These are phyloP conservation scores for Xenosphaeropsis pyriputrescens DNA, from an alignment of 2,329 filamentous ascomycete genomes.

Conservation along the genomic window DNA sequence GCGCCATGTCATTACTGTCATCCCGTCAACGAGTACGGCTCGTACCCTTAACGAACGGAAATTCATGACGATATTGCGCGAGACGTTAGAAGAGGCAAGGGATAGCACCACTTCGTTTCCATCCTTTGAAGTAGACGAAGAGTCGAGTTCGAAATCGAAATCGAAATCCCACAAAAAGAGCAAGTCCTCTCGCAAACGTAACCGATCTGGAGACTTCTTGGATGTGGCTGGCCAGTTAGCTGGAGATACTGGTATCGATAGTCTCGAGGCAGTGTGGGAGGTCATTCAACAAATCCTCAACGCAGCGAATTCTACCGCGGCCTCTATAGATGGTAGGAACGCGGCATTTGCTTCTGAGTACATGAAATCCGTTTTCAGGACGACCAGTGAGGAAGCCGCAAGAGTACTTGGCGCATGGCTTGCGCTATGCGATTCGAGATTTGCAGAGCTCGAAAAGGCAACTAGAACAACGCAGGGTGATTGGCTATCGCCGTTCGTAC, in stretches of 20 bases:
- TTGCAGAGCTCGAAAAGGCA: not conserved
- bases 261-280: too few relatives aligned
- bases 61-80: slow-evolving; percentile 51
- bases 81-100: slow-evolving; percentile 42
- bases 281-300: slow-evolving; percentile 9
- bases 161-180: not conserved
- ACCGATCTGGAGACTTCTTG: slow-evolving; percentile 12
- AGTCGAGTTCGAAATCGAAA: slow-evolving; percentile 2
- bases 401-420: slow-evolving; percentile 16
- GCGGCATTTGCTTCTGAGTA: slow-evolving; percentile 14
- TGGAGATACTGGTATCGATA: too few relatives aligned
- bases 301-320: not conserved
- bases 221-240: slow-evolving; percentile 1
- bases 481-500: slow-evolving; percentile 15
- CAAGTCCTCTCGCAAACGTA: slow-evolving; percentile 20
- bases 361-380: slow-evolving; percentile 15
- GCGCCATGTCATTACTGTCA: slow-evolving; percentile 41
- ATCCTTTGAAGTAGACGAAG: not conserved
- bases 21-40: slow-evolving; percentile 55
- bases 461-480: not conserved
- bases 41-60: slow-evolving; percentile 56
- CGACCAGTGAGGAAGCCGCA: slow-evolving; percentile 14
- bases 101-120: slow-evolving; percentile 16
- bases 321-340: slow-evolving; percentile 1
- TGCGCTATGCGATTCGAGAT: slow-evolving; percentile 8